Evolutionary conservation across 1,284 basidiomycete species (phyloP).

Genomic region (Volvariella surrecta): DNA sequence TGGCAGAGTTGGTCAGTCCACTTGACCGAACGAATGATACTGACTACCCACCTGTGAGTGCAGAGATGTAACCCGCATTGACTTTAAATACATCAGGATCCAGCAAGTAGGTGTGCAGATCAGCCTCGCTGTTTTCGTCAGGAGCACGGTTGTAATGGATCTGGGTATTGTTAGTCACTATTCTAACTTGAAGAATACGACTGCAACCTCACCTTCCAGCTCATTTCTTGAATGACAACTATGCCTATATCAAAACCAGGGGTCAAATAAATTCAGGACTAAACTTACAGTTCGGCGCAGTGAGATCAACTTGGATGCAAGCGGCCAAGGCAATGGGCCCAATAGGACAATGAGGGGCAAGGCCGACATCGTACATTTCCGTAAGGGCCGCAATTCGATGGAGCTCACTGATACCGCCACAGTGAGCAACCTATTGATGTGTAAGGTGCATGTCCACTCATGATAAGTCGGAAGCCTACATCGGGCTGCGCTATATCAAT

Average conservation of each 20-base stretch:
- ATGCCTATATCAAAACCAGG: neutral
- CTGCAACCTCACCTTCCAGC: constrained; percentile 37
- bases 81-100: constrained; percentile 54
- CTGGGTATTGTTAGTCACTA: constrained; percentile 19
- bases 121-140: constrained; percentile 32
- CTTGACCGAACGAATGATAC: neutral
- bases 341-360: constrained; percentile 56
- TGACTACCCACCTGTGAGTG: constrained; percentile 33
- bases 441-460: neutral
- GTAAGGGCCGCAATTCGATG: constrained; percentile 62
- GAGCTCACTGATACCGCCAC: constrained; percentile 70
- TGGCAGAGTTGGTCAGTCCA: constrained; percentile 12
- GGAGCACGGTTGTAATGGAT: constrained; percentile 60
- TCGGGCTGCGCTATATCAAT: constrained; percentile 75
- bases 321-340: constrained; percentile 73
- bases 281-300: constrained; percentile 44
- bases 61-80: constrained; percentile 48
- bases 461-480: constrained; percentile 22
- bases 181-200: neutral
- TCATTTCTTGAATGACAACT: constrained; percentile 66
- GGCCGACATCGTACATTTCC: constrained; percentile 58
- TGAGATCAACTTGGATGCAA: constrained; percentile 49
- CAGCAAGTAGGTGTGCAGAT: constrained; percentile 61
- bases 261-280: neutral
- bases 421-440: constrained; percentile 44